Percentiles rank a stretch among this genome's conserved stretches.
Evolutionary conservation across 2,329 filamentous ascomycete species (phyloP).

Genomic region (Tolypocladium ophioglossoides): DNA sequence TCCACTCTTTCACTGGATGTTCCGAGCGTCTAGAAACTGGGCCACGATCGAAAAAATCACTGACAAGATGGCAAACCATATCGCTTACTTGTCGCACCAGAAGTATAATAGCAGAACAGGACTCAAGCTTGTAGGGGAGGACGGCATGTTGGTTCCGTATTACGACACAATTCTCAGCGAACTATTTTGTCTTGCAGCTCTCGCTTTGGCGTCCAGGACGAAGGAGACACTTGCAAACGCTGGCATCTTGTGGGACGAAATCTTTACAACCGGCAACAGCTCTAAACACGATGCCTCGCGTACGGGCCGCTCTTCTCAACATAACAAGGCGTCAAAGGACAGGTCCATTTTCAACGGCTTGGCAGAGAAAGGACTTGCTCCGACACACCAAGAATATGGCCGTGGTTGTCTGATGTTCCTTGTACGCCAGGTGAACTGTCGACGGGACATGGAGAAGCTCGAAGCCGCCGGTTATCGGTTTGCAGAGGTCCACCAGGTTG

Average conservation of each 20-base stretch:
- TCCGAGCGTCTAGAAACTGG: slow-evolving; percentile 73
- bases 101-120: slow-evolving; percentile 22
- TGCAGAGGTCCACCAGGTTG: slow-evolving; percentile 57
- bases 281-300: not conserved
- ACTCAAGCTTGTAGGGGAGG: slow-evolving; percentile 38
- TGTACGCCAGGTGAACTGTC: slow-evolving; percentile 49
- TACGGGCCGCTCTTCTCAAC: not conserved
- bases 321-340: slow-evolving; percentile 4
- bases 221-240: slow-evolving; percentile 51
- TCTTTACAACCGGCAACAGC: slow-evolving; percentile 51
- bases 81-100: slow-evolving; percentile 41
- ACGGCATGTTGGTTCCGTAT: slow-evolving; percentile 50
- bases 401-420: slow-evolving; percentile 75
- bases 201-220: slow-evolving; percentile 59
- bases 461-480: slow-evolving; percentile 71
- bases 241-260: slow-evolving; percentile 66
- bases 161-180: slow-evolving; percentile 74
- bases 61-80: slow-evolving; percentile 59
- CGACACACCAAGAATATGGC: slow-evolving; percentile 33
- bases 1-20: slow-evolving; percentile 80
- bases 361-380: slow-evolving; percentile 28
- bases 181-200: slow-evolving; percentile 70
- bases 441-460: slow-evolving; percentile 51
- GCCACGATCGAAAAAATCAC: slow-evolving; percentile 54
- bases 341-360: slow-evolving; percentile 19